Evolutionary conservation across 345 rosid genomes (phyloP).

Genomic region (Lenwebbia sp.): DNA sequence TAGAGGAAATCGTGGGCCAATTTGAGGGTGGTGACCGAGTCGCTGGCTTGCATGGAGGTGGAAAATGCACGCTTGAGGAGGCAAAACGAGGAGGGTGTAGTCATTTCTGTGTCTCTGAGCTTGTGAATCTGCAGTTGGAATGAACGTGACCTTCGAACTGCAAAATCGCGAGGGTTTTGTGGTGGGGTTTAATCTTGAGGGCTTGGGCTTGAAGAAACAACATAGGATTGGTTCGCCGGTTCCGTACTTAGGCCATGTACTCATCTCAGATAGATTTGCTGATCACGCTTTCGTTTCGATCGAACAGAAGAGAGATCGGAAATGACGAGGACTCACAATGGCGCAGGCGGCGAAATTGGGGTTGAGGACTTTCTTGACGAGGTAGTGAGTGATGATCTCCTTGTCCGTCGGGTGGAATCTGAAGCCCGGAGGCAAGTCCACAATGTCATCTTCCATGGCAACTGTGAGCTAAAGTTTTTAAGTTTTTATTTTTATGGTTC

Average conservation of each 20-base stretch:
- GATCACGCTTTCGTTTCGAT: not conserved
- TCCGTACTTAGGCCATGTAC: not conserved
- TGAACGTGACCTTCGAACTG: not conserved
- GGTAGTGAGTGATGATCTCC: no score
- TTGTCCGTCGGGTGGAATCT: no score
- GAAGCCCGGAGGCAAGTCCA: no score
- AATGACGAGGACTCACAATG: no score
- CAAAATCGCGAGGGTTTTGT: not conserved
- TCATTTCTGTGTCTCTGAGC: not conserved
- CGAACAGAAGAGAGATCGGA: no score
- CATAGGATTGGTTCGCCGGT: not conserved
- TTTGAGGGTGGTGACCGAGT: constrained; percentile 2
- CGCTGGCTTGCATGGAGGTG: constrained; percentile 2
- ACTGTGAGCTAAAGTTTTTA: no score
- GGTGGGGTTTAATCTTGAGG: not conserved
- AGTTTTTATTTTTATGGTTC: no score
- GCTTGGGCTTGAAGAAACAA: not conserved
- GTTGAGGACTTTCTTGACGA: no score
- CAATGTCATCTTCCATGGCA: no score
- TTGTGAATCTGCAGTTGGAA: not conserved
- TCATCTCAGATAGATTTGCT: not conserved
- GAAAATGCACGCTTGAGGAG: constrained; percentile 20
- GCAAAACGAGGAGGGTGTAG: constrained; percentile 22
- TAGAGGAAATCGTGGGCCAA: constrained; percentile 19
- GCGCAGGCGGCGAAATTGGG: no score